Conservation (phyloP, 495 filamentous ascomycete genomes). For the Xylaria acuta region DNA sequence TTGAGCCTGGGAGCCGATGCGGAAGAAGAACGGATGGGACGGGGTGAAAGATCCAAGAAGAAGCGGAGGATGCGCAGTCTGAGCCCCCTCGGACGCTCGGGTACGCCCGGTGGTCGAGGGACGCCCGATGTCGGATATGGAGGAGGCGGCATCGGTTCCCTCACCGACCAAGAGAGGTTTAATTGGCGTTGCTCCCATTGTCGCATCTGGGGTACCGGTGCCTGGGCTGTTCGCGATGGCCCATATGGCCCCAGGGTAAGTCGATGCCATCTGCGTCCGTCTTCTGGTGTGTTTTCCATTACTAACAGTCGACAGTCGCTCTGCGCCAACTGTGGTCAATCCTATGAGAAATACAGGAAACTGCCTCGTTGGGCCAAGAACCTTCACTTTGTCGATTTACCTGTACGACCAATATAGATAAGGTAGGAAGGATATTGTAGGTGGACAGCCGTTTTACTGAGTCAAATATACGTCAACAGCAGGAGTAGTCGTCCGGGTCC, state of each 20-base stretch:
- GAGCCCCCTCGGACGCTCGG: conserved; percentile 71
- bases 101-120: conserved; percentile 71
- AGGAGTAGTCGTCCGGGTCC: not conserved
- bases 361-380: conserved; percentile 84
- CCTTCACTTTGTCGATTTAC: conserved; percentile 61
- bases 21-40: conserved; percentile 71
- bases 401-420: conserved; percentile 22
- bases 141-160: conserved; percentile 68
- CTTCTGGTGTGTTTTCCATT: not conserved
- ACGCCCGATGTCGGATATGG: conserved; percentile 75
- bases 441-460: not conserved
- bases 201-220: conserved; percentile 81
- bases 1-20: conserved; percentile 68
- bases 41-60: conserved; percentile 90
- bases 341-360: conserved; percentile 84
- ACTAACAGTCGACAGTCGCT: conserved; percentile 66
- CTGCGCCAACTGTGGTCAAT: conserved; percentile 91
- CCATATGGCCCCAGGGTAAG: conserved; percentile 84
- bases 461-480: not conserved
- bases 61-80: conserved; percentile 91
- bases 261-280: conserved; percentile 12
- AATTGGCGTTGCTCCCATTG: conserved; percentile 94
- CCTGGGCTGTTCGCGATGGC: conserved; percentile 95
- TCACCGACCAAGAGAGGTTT: conserved; percentile 80
- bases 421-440: not conserved